Evolutionary conservation across 306 rosid genomes (phyloP).

Genomic region (Vigna hirtella): DNA sequence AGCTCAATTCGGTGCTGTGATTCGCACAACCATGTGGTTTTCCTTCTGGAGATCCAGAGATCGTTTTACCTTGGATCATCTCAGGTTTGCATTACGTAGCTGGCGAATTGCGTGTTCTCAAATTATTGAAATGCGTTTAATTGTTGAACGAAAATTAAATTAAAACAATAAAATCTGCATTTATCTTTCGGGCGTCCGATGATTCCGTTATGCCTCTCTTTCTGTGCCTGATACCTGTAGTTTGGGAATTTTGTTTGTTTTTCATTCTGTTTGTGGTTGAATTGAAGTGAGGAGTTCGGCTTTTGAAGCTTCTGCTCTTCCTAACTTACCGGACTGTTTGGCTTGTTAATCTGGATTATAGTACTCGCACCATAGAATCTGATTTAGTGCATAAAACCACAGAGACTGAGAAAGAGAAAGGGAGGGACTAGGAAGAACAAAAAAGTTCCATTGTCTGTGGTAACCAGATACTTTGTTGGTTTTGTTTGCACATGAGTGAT

Average conservation of each 20-base stretch:
- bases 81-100: conserved; percentile 57
- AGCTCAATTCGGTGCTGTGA: conserved; percentile 47
- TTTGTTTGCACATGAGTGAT: background rate
- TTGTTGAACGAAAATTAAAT: too few relatives aligned
- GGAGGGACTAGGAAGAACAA: background rate
- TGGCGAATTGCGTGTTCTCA: background rate
- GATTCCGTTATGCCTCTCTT: background rate
- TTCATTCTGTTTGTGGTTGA: background rate
- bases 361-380: conserved; percentile 14
- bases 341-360: background rate
- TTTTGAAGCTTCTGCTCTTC: conserved; percentile 7
- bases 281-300: conserved; percentile 7
- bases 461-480: background rate
- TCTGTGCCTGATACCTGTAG: background rate
- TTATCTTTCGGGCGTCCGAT: background rate
- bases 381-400: conserved; percentile 1
- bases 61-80: conserved; percentile 77
- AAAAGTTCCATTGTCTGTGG: background rate
- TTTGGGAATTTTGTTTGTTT: background rate
- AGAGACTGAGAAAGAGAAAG: background rate
- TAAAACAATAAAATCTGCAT: background rate
- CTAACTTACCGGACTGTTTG: background rate
- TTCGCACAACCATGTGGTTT: conserved; percentile 73
- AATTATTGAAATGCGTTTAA: background rate
- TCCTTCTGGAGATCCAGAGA: conserved; percentile 85